Evolutionary conservation across 805 yeast genomes (phyloP).

Genomic region (Pichia thaimueangensis): DNA sequence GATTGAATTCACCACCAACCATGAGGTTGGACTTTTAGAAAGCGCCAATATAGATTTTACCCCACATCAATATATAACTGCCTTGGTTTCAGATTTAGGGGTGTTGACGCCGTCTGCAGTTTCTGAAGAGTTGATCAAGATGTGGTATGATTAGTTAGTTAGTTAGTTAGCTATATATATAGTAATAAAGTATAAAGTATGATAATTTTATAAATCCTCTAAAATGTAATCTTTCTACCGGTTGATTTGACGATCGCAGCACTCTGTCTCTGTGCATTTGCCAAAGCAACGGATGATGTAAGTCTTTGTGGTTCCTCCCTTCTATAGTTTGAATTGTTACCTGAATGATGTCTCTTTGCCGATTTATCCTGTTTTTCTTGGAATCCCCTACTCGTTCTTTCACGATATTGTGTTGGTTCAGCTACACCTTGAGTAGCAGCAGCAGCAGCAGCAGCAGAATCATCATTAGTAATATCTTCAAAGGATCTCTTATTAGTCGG

Average conservation of each 20-base stretch:
- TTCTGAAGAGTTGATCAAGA: constrained; percentile 94
- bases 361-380: constrained; percentile 24
- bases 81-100: constrained; percentile 92
- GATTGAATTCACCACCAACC: constrained; percentile 37
- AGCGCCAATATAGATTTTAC: constrained; percentile 80
- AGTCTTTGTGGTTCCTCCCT: constrained; percentile 43
- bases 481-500: constrained; percentile 9
- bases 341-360: constrained; percentile 8
- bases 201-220: constrained; percentile 27
- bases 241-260: constrained; percentile 82
- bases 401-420: neutral
- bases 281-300: constrained; percentile 79
- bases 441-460: neutral
- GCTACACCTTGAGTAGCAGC: neutral
- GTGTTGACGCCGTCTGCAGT: constrained; percentile 97
- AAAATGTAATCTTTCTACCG: constrained; percentile 78
- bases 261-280: constrained; percentile 81
- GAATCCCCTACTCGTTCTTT: constrained; percentile 16
- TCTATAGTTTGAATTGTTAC: constrained; percentile 1
- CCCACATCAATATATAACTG: constrained; percentile 92
- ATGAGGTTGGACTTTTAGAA: constrained; percentile 28
- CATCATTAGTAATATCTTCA: constrained; percentile 1
- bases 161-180: neutral
- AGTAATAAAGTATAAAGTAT: neutral
- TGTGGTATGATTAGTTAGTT: constrained; percentile 80